These are phyloP conservation scores for Delphinella strobiligena DNA, from an alignment of 2,329 filamentous ascomycete genomes.

Conservation along the genomic window DNA sequence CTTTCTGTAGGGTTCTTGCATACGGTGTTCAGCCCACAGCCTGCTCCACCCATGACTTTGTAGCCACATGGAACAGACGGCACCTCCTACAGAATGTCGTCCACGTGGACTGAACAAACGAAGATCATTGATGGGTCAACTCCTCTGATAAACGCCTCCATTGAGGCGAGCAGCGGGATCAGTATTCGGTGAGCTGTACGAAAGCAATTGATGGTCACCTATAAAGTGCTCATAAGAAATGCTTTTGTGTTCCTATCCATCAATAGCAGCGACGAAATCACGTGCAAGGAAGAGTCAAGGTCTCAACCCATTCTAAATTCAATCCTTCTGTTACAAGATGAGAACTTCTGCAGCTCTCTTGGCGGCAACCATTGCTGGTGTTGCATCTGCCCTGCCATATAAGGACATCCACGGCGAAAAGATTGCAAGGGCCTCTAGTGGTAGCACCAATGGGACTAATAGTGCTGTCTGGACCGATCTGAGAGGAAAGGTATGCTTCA, in stretches of 20 bases:
- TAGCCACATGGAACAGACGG: not conserved
- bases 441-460: not conserved
- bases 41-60: no score
- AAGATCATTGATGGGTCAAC: not conserved
- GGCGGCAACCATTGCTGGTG: not conserved
- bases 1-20: no score
- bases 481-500: conserved; percentile 3
- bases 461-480: conserved; percentile 2
- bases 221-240: no score
- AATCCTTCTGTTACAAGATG: not conserved
- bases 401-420: not conserved
- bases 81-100: not conserved
- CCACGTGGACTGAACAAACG: not conserved
- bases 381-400: conserved; percentile 4
- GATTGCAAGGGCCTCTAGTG: not conserved
- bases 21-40: no score
- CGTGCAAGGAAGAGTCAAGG: no score
- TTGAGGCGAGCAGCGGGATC: not conserved
- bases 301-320: not conserved
- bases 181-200: no score
- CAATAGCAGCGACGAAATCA: no score
- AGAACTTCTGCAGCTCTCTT: conserved; percentile 2
- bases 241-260: no score
- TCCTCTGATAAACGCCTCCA: not conserved
- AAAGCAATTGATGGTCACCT: no score